Evolutionary conservation across 768 basidiomycete genomes (phyloP).

Genomic region (Rhodotorula toruloides): DNA sequence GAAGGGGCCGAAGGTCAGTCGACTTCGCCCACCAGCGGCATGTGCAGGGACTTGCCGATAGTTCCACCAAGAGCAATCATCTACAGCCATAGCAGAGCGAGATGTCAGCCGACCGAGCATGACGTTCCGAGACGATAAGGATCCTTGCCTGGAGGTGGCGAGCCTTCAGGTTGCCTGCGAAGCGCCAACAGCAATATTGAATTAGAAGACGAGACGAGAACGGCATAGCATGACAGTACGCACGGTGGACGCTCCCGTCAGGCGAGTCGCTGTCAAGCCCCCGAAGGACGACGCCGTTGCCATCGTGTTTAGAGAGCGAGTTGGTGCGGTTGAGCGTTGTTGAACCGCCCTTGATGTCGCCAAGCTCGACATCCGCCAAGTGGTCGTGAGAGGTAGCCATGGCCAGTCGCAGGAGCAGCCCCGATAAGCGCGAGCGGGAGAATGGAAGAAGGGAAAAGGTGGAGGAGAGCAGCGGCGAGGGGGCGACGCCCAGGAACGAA

Average conservation of each 20-base stretch:
- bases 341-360: neutral
- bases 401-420: neutral
- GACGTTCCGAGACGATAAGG: neutral
- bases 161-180: conserved; percentile 3
- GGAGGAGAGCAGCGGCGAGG: neutral
- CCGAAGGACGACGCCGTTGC: neutral
- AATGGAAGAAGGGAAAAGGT: neutral
- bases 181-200: too few species aligned
- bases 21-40: neutral
- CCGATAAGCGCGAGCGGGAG: neutral
- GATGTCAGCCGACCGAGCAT: neutral
- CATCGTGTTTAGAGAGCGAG: too few species aligned
- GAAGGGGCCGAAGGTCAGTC: neutral
- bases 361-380: neutral
- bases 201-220: too few species aligned
- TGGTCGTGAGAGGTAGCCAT: neutral
- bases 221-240: neutral
- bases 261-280: conserved; percentile 3
- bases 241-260: conserved; percentile 12
- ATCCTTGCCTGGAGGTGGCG: conserved; percentile 1
- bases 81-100: neutral
- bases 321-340: neutral
- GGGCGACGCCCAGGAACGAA: neutral
- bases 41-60: too few species aligned
- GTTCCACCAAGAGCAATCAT: conserved; percentile 6